A percentile compares a stretch with the other conserved stretches of the same genome.
These are phyloP conservation scores for Teunomyces atbi DNA, from an alignment of 805 yeast genomes.

Conservation along the genomic window DNA sequence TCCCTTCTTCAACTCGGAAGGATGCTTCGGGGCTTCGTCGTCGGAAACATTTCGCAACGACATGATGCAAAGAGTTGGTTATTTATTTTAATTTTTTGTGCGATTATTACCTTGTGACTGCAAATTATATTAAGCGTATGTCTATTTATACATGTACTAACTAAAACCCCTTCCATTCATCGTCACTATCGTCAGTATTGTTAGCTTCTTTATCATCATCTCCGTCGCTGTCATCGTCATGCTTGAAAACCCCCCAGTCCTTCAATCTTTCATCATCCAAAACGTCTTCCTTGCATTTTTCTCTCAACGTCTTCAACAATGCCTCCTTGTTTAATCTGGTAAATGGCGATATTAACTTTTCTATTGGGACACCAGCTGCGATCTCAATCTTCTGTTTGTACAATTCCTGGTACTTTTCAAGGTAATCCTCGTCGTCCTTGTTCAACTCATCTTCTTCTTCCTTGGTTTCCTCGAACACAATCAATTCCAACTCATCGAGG, in stretches of 20 bases:
- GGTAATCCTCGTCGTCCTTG: slow-evolving; percentile 31
- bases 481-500: slow-evolving; percentile 77
- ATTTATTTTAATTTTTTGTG: neutral
- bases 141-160: slow-evolving; percentile 1
- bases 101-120: neutral
- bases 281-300: slow-evolving; percentile 64
- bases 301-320: slow-evolving; percentile 60
- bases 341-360: slow-evolving; percentile 59
- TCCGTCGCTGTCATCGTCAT: slow-evolving; percentile 22
- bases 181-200: slow-evolving; percentile 16
- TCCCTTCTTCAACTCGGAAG: slow-evolving; percentile 11
- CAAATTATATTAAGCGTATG: neutral
- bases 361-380: slow-evolving; percentile 51
- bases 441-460: slow-evolving; percentile 32
- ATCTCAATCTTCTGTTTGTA: slow-evolving; percentile 28
- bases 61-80: neutral
- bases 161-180: slow-evolving; percentile 36
- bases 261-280: slow-evolving; percentile 60
- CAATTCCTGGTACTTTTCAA: slow-evolving; percentile 30
- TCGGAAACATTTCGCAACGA: neutral
- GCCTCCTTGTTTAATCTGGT: slow-evolving; percentile 47
- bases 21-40: neutral
- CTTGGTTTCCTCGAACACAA: slow-evolving; percentile 50
- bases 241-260: slow-evolving; percentile 57
- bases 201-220: slow-evolving; percentile 15